A percentile compares a stretch with the other conserved stretches of the same genome.
phyloP scores from a whole-genome alignment of 768 basidiomycete species.

The Amanita pseudoporphyria region DNA sequence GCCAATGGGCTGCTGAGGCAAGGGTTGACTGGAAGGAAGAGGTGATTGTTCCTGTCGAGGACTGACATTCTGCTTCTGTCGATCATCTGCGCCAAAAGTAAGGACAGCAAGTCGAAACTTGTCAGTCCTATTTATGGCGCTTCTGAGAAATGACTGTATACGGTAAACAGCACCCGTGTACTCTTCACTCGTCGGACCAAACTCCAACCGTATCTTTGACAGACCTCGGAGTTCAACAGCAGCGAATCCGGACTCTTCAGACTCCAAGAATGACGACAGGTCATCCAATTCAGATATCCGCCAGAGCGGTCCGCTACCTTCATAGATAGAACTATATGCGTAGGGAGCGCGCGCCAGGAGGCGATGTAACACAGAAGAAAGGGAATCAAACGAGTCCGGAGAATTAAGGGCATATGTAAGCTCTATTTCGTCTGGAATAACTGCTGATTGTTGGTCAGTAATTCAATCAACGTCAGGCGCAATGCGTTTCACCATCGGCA shows the following conservation, averaged over 20 bases:
- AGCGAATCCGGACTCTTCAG: constrained; percentile 46
- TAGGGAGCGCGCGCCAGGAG: constrained; percentile 50
- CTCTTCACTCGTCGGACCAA: constrained; percentile 45
- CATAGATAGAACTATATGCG: constrained; percentile 45
- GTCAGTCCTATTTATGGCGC: constrained; percentile 25
- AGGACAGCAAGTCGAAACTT: constrained; percentile 43
- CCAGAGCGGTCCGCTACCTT: constrained; percentile 20
- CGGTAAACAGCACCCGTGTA: constrained; percentile 37
- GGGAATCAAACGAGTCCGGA: constrained; percentile 26
- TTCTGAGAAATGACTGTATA: constrained; percentile 39
- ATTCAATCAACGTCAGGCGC: neutral
- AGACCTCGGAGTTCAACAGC: constrained; percentile 52
- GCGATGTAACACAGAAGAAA: constrained; percentile 45
- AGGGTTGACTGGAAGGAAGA: constrained; percentile 28
- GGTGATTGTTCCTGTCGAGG: constrained; percentile 39
- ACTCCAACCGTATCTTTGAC: constrained; percentile 31
- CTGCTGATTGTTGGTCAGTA: constrained; percentile 27
- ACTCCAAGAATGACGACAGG: constrained; percentile 44
- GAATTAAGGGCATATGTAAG: constrained; percentile 36
- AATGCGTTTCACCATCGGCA: constrained; percentile 35
- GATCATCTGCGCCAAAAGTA: constrained; percentile 28
- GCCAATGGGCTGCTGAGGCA: constrained; percentile 45
- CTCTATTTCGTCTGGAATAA: constrained; percentile 43
- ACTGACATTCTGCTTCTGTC: constrained; percentile 27
- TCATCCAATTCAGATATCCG: constrained; percentile 22